Base-by-base conservation (phyloP, 1,284 basidiomycete genomes). In the Trichosporon sp. region DNA sequence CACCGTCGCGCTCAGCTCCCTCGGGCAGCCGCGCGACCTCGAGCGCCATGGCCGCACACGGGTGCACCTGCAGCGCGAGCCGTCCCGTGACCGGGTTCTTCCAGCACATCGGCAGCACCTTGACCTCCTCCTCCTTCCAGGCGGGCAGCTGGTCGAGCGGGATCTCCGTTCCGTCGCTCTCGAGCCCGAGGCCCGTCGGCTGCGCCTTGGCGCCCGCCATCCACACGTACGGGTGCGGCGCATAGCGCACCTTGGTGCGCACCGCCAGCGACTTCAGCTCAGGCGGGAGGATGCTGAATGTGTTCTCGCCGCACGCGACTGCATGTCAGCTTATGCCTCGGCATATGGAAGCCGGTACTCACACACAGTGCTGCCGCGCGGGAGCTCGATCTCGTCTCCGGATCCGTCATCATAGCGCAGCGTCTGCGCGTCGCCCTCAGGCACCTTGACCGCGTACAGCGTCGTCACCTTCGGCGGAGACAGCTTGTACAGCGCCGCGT, bases 381-480 rank as follows among this genome's bases (percentile, higher is more conserved):
- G 92, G 0, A 96, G 92, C 8, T 86, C 78, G 1, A 95, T 84
- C 81, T 90, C 90, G 72, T 96, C 93, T 0, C 90, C 91, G 0
- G 92, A 91, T 1, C 92, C 92, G 80, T 96, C 94, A 77, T 96
- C 94, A 80, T 97, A 96, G 63, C 91, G 84, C 68, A 89, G 88
- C 1, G 85, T 86, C 85, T 95, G 93, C 21, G 73, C 77, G 2
- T 84, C 78, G 1, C 92, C 93, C 34, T 86, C 74, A 0, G 94
- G 94, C 0, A 95, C 90, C 1, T 79, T 85, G 68, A 95, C 85
- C 0, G 89, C 92, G 74, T 95, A 93, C 8, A 97, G 88, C 0
- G 93, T 93, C 2, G 95, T 97, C 51, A 93, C 93, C 75, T 87
- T 90, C 2, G 94, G 94, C n/a, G 92, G 92, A 25, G 88, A 88